These are phyloP conservation scores for Hypoxylon fuscum DNA, from an alignment of 495 filamentous ascomycete species.

Conservation along the genomic window DNA sequence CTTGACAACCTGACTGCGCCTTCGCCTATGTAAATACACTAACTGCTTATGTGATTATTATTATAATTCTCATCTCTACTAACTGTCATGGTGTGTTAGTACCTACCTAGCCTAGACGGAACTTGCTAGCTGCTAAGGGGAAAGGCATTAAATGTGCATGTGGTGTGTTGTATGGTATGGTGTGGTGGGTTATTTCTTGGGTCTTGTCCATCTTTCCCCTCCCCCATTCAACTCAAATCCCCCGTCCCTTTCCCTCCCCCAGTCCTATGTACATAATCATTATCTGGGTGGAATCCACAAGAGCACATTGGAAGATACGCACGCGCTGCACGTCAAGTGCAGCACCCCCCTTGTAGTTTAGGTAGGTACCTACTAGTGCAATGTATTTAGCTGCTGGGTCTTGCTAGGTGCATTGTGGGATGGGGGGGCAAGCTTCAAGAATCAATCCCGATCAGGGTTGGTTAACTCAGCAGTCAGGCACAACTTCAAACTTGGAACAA, in stretches of 20 bases:
- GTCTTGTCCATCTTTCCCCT: conserved; percentile 2
- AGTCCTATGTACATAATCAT: conserved; percentile 6
- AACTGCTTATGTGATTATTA: conserved; percentile 14
- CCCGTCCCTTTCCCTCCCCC: conserved; percentile 4
- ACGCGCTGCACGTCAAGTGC: conserved; percentile 34
- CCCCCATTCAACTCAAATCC: conserved; percentile 24
- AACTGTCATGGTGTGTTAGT: background rate
- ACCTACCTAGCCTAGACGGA: conserved; percentile 5
- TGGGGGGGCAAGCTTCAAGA: conserved; percentile 23
- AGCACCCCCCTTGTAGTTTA: conserved; percentile 20
- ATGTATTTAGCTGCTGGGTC: background rate
- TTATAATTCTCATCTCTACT: background rate
- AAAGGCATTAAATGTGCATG: conserved; percentile 26
- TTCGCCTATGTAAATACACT: conserved; percentile 10
- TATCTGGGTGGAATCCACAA: conserved; percentile 32
- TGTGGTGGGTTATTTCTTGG: conserved; percentile 15
- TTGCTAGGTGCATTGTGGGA: conserved; percentile 1
- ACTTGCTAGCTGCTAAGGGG: conserved; percentile 9
- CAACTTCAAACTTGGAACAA: conserved; percentile 35
- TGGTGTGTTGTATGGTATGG: conserved; percentile 37
- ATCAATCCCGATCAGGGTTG: conserved; percentile 22
- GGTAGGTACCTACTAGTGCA: conserved; percentile 12
- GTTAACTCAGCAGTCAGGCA: conserved; percentile 19
- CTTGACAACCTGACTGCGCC: conserved; percentile 22
- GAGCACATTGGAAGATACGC: conserved; percentile 27